phyloP scores from a whole-genome alignment of 495 filamentous ascomycete genomes.

The Jackrogersella minutella region DNA sequence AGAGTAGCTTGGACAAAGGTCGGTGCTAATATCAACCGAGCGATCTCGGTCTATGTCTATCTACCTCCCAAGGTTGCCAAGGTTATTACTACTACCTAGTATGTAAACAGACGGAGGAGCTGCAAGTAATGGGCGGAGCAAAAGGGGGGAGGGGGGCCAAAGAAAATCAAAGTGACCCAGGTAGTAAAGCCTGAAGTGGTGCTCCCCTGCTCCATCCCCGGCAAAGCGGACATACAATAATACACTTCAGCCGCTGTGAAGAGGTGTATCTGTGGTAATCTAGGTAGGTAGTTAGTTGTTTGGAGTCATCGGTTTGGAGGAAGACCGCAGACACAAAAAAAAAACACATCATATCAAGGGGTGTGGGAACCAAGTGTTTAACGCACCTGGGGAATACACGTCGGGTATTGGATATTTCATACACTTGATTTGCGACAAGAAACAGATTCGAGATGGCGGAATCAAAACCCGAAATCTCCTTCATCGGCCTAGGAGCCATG shows the following conservation, averaged over 20 bases:
- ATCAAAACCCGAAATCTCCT: slow-evolving; percentile 67
- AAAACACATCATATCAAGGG: neutral
- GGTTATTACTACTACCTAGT: neutral
- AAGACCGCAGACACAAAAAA: slow-evolving; percentile 6
- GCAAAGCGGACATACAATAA: slow-evolving; percentile 10
- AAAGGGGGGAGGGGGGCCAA: no score
- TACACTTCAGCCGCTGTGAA: slow-evolving; percentile 30
- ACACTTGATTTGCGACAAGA: no score
- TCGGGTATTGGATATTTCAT: no score
- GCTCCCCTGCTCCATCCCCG: slow-evolving; percentile 14
- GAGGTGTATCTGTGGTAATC: neutral
- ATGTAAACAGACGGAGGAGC: no score
- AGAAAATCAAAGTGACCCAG: neutral
- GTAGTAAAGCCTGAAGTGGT: slow-evolving; percentile 16
- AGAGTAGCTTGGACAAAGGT: no score
- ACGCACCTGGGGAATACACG: no score
- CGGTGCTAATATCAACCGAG: slow-evolving; percentile 26
- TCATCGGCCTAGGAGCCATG: slow-evolving; percentile 89
- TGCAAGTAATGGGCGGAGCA: no score
- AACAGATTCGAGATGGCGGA: slow-evolving; percentile 46
- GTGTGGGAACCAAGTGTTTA: no score
- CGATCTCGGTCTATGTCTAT: slow-evolving; percentile 22
- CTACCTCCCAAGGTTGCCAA: neutral
- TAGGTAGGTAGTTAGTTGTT: neutral
- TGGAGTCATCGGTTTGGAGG: slow-evolving; percentile 1